Base-by-base conservation (phyloP, 192 early-diverging fungal species). In the Coemansia sp. region DNA sequence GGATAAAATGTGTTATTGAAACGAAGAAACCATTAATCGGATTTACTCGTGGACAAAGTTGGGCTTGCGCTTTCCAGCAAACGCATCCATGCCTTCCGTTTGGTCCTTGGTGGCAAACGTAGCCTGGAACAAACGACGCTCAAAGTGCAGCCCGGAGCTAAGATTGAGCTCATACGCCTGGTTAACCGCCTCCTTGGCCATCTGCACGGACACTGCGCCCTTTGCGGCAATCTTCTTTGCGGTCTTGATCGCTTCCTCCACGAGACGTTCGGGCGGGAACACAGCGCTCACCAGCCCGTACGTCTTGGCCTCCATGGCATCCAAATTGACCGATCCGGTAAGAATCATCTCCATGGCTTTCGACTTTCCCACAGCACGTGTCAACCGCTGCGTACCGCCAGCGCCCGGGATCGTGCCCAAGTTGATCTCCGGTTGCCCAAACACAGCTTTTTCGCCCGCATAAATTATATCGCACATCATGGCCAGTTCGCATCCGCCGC, bases 391-490 rank as follows among this genome's bases (percentile, higher is more conserved):
- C 15, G 88, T 90, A 38, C 91, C 91, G 57, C 91, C 91, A 48
- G 91, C 91, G 52, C 88, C 96, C 10, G 97, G 94, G 40, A 98
- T 97, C n/a, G 89, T 90, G 70, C 95, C 97, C 42, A 98, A 87
- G 78, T 93, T 98, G 82, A 98, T 97, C 71, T 98, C 97, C 25
- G 97, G 97, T 82, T 98, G 97, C 21, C 94, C 97, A 78, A 98
- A 98, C 37, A 88, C 86, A 31, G 97, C 97, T 65, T 89, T 93
- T 56, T 96, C 94, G 65, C 97, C 97, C 51, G 97, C 97, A 68
- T 98, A 98, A 82, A 98, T 97, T 73, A 97, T 93, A 75, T 98
- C 91, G 78, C 92, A 93, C 93, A 96, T 97, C 97, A 99, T 99
- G 65, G 97, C 95, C 72, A 99, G 87, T 78, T 99, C 97, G 74